Base-by-base conservation (phyloP, 441 rosid genomes). In the Gossypium armourianum region DNA sequence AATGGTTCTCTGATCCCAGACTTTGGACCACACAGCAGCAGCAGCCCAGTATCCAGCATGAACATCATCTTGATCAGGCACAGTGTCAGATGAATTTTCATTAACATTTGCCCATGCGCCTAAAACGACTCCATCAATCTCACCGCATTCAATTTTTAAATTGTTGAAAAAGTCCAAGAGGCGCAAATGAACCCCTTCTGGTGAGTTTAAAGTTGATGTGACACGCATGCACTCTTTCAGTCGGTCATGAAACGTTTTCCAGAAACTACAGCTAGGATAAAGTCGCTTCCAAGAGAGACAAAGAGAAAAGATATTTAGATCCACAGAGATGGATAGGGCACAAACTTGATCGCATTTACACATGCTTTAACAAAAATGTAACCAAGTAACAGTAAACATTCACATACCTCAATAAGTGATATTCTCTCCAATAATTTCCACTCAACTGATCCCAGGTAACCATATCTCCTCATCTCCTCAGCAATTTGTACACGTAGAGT, bases 1-100 rank as follows among this genome's bases (percentile, higher is more conserved):
- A 79, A 92, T 72, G 66, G 95, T 95, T 84, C 86, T 88, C 79
- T 88, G 96, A 81, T 95, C 99, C 99, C 98, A 95, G 24, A 83
- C 85, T 78, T 83, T 81, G 72, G 87, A 92, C 99, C 99, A 95
- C 68, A 86, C 90, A 36, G 96, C 96, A 45, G 99, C 98, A 78
- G 95, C 93, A 72, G 90, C 89, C 99, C 99, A 95, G 76, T 89
- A 95, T 76, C 98, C 99, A 79, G 84, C 83, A 79, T 70, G 63
- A 72, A 87, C 90, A 78, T 74, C 72, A 74, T 82, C 89, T 79
- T 88, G 90, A 75, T 87, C 91, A 62, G 68, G 75, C 57, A 70
- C 74, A 61, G 82, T 78, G 70, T 80, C 86, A 72, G 85, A 77
- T 79, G 79, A 75, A 77, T 75, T 78, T 74, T 86, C 93, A 71